Percentiles rank a stretch among this genome's conserved stretches.
Conservation (phyloP, 2,329 filamentous ascomycete species). For the Penicillium palitans region DNA sequence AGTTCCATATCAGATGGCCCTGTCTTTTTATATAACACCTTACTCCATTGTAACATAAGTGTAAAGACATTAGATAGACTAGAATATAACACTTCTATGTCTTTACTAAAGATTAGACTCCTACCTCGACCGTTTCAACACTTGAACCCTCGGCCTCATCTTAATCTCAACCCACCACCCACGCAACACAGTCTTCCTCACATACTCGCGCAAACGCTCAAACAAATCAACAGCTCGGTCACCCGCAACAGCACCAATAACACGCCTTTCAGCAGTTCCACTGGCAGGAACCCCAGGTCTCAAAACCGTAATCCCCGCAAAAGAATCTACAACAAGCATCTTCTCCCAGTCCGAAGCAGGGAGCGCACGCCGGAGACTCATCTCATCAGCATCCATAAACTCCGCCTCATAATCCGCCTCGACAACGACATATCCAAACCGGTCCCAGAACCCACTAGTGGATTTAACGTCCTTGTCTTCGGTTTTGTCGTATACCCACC, state of each 20-base stretch:
- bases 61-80: background rate
- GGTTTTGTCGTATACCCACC: slow-evolving; percentile 63
- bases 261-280: slow-evolving; percentile 34
- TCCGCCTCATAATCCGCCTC: slow-evolving; percentile 43
- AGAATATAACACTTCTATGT: background rate
- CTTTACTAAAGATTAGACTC: background rate
- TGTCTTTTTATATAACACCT: background rate
- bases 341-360: slow-evolving; percentile 50
- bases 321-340: slow-evolving; percentile 52
- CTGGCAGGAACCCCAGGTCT: slow-evolving; percentile 41
- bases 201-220: slow-evolving; percentile 25
- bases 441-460: slow-evolving; percentile 56
- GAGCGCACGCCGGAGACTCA: slow-evolving; percentile 39
- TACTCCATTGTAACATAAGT: background rate
- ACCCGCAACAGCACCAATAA: slow-evolving; percentile 39
- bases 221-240: slow-evolving; percentile 32
- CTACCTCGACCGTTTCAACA: slow-evolving; percentile 39
- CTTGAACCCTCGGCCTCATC: slow-evolving; percentile 56
- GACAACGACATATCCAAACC: slow-evolving; percentile 60
- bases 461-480: slow-evolving; percentile 52
- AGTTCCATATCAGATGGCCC: background rate
- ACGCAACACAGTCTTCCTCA: slow-evolving; percentile 37
- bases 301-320: slow-evolving; percentile 52
- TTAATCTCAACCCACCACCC: slow-evolving; percentile 58
- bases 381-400: slow-evolving; percentile 32